These are phyloP conservation scores for Podila verticillata DNA, from an alignment of 192 early-diverging fungal species.

Conservation along the genomic window DNA sequence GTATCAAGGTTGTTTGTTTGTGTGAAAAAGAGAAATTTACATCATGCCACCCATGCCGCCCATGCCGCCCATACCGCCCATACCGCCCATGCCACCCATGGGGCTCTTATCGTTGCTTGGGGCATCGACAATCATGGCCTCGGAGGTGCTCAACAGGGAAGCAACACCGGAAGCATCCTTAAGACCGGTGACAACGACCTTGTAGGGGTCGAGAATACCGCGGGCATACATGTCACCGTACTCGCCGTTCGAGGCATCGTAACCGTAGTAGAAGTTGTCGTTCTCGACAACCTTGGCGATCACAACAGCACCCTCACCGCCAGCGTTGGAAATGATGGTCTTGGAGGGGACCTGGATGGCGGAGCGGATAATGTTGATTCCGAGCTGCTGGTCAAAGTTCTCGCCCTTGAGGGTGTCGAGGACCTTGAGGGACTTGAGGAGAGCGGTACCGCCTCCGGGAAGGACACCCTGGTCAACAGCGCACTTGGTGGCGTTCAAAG, in stretches of 20 bases:
- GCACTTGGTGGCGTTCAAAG: constrained; percentile 97
- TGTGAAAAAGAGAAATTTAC: constrained; percentile 37
- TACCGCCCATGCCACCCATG: constrained; percentile 69
- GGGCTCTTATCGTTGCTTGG: constrained; percentile 71
- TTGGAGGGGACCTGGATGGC: constrained; percentile 93
- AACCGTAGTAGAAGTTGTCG: constrained; percentile 92
- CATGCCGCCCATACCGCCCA: constrained; percentile 74
- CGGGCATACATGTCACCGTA: constrained; percentile 97
- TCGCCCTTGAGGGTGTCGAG: constrained; percentile 85
- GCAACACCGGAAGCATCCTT: constrained; percentile 98
- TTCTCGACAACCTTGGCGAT: constrained; percentile 94
- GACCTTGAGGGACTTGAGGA: constrained; percentile 92
- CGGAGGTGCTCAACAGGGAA: constrained; percentile 95
- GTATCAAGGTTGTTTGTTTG: no score
- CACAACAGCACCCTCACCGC: constrained; percentile 95
- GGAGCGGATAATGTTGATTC: constrained; percentile 94
- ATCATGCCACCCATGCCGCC: constrained; percentile 87
- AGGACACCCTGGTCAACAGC: constrained; percentile 99
- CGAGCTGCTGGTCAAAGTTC: constrained; percentile 99
- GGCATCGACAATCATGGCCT: constrained; percentile 98
- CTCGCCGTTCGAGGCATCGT: constrained; percentile 90
- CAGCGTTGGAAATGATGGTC: constrained; percentile 98
- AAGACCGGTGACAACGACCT: constrained; percentile 98
- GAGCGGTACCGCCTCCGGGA: constrained; percentile 97
- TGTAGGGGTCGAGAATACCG: constrained; percentile 98